A percentile compares a stretch with the other conserved stretches of the same genome.
These are phyloP conservation scores for Sugiyamaella marilandica DNA, from an alignment of 805 yeast species.

Conservation along the genomic window DNA sequence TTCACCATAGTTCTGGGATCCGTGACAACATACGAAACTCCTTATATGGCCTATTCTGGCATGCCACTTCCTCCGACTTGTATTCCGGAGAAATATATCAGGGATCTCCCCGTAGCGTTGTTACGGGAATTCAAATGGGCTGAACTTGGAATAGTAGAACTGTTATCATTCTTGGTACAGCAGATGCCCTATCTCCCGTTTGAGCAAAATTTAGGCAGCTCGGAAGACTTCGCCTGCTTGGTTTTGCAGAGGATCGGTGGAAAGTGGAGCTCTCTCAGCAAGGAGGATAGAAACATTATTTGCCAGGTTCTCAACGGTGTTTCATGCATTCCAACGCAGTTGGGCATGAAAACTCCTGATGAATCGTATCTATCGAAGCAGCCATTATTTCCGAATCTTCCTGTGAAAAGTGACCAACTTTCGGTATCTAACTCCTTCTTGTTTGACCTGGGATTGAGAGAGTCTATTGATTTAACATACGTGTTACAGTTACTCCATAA, in stretches of 20 bases:
- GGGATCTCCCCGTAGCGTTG: constrained; percentile 16
- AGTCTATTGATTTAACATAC: constrained; percentile 36
- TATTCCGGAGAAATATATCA: constrained; percentile 26
- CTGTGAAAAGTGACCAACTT: constrained; percentile 29
- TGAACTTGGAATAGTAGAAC: constrained; percentile 21
- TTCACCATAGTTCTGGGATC: constrained; percentile 23
- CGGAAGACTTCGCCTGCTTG: constrained; percentile 24
- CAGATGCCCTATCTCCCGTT: constrained; percentile 9
- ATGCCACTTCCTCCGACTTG: constrained; percentile 32
- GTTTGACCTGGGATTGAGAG: constrained; percentile 32
- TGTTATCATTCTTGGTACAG: constrained; percentile 23
- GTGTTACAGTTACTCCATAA: constrained; percentile 33
- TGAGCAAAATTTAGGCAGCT: constrained; percentile 19
- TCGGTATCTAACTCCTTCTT: constrained; percentile 20
- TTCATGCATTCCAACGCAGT: constrained; percentile 36
- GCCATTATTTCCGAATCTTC: constrained; percentile 35
- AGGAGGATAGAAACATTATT: constrained; percentile 11
- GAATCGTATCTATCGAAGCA: constrained; percentile 33
- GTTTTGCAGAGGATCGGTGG: constrained; percentile 25
- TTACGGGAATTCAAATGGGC: constrained; percentile 28
- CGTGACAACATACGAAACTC: constrained; percentile 18
- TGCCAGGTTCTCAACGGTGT: constrained; percentile 13
- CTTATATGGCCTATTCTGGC: neutral
- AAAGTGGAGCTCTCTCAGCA: constrained; percentile 25
- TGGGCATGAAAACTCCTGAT: constrained; percentile 33